Base-by-base conservation (phyloP, 345 rosid genomes). In the Syzygium grande region DNA sequence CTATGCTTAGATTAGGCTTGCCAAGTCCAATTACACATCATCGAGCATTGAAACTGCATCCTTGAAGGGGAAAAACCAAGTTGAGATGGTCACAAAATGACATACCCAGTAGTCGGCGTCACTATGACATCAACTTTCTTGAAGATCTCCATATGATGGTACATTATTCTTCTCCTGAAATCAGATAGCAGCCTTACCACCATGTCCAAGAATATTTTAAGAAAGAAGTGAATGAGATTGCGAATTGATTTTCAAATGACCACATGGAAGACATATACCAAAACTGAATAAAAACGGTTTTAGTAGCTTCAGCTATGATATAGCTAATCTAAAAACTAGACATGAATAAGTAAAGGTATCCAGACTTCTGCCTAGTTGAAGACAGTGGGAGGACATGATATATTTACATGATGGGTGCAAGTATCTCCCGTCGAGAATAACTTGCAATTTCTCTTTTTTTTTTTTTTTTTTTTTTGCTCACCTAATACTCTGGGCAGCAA, bases 101-200 rank as follows among this genome's bases (percentile, higher is more conserved):
- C 95, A 13, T 92, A 96, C 95, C 95, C 99, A 25, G 97, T 92
- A 68, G 98, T 95, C 85, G 99, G 99, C 54, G 98, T 96, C 77
- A 96, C 97, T 84, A 95, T 95, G 91, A 95, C 93, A 91, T 96
- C 97, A 86, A 89, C 98, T 88, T 92, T 94, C 91, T 93, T 94
- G 94, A 96, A 96, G 87, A 96, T 95, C 91, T 95, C 95, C 97
- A 95, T 89, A 91, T 90, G 96, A 91, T 93, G 89, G 90, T 93
- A 85, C 99, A 95, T 96, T 85, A 93, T 34, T 92, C 99, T 93
- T 92, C 95, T 90, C 93, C 99, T 96, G 95, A 85, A 53, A 84
- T 86, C 53, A 89, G 19, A 34, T 43, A 63, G 85, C 49, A 7
- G 34, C 46, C n/a, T 29, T 22, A 73, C 49, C 49, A 19, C n/a